These are phyloP conservation scores for Haberlea rhodopensis DNA, from an alignment of 257 asterid species.

Conservation along the genomic window DNA sequence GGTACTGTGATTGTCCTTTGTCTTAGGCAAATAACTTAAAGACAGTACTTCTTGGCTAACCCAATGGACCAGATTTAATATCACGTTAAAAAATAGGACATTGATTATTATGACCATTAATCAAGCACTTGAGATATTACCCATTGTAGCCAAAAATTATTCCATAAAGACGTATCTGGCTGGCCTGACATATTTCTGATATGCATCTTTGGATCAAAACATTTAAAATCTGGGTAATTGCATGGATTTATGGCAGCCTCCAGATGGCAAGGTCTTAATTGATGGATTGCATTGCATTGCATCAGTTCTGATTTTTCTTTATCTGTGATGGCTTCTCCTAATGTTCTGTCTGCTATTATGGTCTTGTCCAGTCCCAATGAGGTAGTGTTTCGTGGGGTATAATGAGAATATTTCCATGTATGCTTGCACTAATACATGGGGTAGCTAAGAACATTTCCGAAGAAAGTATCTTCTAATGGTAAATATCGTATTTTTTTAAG, in stretches of 20 bases:
- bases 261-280: constrained; percentile 57
- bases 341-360: constrained; percentile 39
- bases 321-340: constrained; percentile 37
- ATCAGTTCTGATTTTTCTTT: constrained; percentile 64
- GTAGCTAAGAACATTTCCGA: too few relatives aligned
- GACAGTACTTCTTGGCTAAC: too few relatives aligned
- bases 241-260: constrained; percentile 42
- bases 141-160: too few relatives aligned
- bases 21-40: constrained; percentile 41
- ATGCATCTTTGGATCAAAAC: constrained; percentile 82
- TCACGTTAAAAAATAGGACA: too few relatives aligned
- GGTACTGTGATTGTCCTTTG: constrained; percentile 38
- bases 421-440: too few relatives aligned
- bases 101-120: too few relatives aligned
- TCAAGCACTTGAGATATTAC: too few relatives aligned
- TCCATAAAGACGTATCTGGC: constrained; percentile 41
- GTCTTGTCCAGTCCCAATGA: too few relatives aligned
- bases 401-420: too few relatives aligned
- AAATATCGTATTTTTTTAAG: constrained; percentile 60
- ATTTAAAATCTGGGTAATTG: constrained; percentile 64
- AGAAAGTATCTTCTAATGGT: constrained; percentile 61
- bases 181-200: constrained; percentile 69
- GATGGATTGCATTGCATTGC: constrained; percentile 66
- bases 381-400: too few relatives aligned
- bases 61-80: too few relatives aligned